A percentile compares a stretch with the other conserved stretches of the same genome.
phyloP scores from a whole-genome alignment of 148 eudicot genomes.

The Amaranthus cruentus region DNA sequence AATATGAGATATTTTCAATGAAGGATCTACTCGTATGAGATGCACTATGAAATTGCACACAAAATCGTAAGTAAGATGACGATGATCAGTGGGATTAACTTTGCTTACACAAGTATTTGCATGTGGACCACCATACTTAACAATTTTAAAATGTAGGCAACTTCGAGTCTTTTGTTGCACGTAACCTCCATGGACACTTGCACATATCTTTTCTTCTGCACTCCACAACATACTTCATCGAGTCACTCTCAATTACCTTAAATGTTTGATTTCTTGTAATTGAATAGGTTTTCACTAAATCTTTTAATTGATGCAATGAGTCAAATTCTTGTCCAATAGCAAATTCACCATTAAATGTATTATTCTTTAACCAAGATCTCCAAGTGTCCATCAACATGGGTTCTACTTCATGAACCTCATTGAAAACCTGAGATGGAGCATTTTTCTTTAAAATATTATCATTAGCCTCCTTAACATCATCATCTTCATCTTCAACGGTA shows the following conservation, averaged over 20 bases:
- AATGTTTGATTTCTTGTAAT: background rate
- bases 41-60: background rate
- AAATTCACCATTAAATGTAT: background rate
- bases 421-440: too few species aligned
- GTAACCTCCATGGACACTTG: background rate
- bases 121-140: background rate
- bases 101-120: background rate
- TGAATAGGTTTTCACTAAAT: background rate
- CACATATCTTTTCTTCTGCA: background rate
- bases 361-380: background rate
- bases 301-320: background rate
- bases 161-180: background rate
- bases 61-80: background rate
- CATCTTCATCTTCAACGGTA: too few species aligned
- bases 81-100: background rate
- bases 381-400: background rate
- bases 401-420: too few species aligned
- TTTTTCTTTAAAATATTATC: too few species aligned
- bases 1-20: background rate
- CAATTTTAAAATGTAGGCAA: too few species aligned
- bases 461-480: too few species aligned
- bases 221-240: background rate
- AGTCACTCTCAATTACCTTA: background rate
- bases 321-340: background rate
- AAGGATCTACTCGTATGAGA: background rate